These are phyloP conservation scores for Quercus rubra DNA, from an alignment of 306 rosid genomes.

Conservation along the genomic window DNA sequence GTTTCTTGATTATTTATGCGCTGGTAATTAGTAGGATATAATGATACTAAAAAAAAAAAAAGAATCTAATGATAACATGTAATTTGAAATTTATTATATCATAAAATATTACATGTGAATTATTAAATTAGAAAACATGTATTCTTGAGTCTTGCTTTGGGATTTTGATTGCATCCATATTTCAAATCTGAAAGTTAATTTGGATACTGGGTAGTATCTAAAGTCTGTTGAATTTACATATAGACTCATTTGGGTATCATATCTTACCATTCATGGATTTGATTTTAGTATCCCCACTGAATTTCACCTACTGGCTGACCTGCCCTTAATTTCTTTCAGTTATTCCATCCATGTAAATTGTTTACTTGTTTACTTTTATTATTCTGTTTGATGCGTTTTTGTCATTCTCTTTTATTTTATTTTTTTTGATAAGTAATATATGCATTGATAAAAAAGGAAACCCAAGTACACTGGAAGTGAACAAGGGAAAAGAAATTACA, in stretches of 20 bases:
- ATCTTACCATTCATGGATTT: neutral
- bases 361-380: neutral
- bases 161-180: neutral
- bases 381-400: neutral
- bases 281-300: neutral
- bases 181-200: neutral
- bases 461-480: too few relatives aligned
- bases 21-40: neutral
- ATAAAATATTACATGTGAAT: neutral
- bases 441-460: too few relatives aligned
- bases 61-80: neutral
- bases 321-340: neutral
- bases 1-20: neutral
- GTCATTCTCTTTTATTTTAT: neutral
- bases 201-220: neutral
- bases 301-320: neutral
- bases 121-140: neutral
- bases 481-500: too few relatives aligned
- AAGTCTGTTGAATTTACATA: neutral
- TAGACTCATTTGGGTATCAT: neutral
- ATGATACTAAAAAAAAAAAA: too few relatives aligned
- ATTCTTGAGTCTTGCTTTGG: neutral
- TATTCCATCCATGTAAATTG: neutral
- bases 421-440: too few relatives aligned
- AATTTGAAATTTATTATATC: neutral